A percentile compares a stretch with the other conserved stretches of the same genome.
These are phyloP conservation scores for Linnemannia exigua DNA, from an alignment of 192 early-diverging fungal species.

Conservation along the genomic window DNA sequence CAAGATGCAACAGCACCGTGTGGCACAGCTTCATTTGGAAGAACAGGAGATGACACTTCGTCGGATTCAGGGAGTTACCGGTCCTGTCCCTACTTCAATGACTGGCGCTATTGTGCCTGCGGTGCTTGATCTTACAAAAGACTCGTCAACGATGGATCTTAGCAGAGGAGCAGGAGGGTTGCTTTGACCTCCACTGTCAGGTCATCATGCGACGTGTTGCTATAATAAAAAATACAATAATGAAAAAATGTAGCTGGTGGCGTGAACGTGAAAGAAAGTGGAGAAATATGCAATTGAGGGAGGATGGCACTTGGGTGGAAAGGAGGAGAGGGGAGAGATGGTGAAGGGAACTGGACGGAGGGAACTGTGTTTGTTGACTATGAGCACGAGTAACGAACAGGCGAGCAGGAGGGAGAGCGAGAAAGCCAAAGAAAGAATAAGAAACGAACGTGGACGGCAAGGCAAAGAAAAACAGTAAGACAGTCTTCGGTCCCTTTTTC, in stretches of 20 bases:
- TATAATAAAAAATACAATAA: background rate
- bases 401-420: too few species aligned
- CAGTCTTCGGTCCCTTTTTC: background rate
- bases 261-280: background rate
- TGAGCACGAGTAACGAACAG: background rate
- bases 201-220: background rate
- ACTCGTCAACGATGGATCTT: background rate
- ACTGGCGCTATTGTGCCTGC: background rate
- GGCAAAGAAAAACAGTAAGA: background rate
- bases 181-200: background rate
- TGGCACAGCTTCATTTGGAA: constrained; percentile 38
- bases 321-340: background rate
- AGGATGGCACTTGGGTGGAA: background rate
- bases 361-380: background rate
- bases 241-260: background rate
- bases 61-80: constrained; percentile 21
- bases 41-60: constrained; percentile 30
- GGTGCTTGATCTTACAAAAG: background rate
- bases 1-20: constrained; percentile 38
- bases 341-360: too few species aligned
- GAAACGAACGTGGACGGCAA: background rate
- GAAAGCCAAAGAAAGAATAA: background rate
- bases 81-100: background rate
- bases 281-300: background rate
- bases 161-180: background rate